These are phyloP conservation scores for Solanum infundibuliforme DNA, from an alignment of 257 asterid species.

Conservation along the genomic window DNA sequence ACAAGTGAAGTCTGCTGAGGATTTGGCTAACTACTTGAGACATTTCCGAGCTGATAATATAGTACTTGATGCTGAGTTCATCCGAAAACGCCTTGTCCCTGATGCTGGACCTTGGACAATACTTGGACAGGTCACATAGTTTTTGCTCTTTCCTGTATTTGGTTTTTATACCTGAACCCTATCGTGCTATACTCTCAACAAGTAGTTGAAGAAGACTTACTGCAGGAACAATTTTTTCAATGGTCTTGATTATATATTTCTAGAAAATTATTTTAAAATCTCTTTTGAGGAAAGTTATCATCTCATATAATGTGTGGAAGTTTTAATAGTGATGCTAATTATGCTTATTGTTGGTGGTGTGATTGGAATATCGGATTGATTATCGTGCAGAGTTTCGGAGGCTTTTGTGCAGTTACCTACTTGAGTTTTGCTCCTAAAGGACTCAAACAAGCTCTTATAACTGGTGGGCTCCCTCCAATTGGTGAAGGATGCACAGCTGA, in stretches of 20 bases:
- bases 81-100: constrained; percentile 70
- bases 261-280: neutral
- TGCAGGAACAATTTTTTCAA: neutral
- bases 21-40: constrained; percentile 55
- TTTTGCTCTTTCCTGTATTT: neutral
- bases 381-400: constrained; percentile 85
- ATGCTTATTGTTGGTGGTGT: neutral
- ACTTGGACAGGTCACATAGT: constrained; percentile 63
- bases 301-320: neutral
- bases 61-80: constrained; percentile 80
- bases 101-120: constrained; percentile 81
- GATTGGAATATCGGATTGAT: neutral
- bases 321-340: neutral
- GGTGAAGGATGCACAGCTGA: constrained; percentile 77
- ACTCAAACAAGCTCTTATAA: constrained; percentile 78
- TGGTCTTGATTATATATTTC: neutral
- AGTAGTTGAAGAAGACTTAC: neutral
- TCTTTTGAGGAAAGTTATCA: neutral
- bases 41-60: constrained; percentile 93
- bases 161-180: neutral
- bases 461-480: constrained; percentile 93
- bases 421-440: constrained; percentile 95
- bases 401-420: constrained; percentile 90
- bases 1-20: constrained; percentile 55
- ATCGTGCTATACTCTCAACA: neutral